Evolutionary conservation across 768 basidiomycete genomes (phyloP).

Genomic region (Mycena chlorophos): DNA sequence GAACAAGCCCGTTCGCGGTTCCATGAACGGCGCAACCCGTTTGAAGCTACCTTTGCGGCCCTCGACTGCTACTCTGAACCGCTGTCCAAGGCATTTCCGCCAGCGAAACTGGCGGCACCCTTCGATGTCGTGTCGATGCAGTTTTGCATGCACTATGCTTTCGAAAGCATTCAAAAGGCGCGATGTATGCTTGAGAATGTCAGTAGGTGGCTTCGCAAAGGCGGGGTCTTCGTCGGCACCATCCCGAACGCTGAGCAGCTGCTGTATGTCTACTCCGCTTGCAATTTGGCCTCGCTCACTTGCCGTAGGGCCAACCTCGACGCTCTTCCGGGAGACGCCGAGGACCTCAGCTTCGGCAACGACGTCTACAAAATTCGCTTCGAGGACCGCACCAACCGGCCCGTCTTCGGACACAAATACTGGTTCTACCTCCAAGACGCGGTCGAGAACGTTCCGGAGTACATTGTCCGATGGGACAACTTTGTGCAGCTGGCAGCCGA

Average conservation of each 20-base stretch:
- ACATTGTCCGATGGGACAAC: conserved; percentile 92
- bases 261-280: conserved; percentile 55
- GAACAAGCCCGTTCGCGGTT: conserved; percentile 83
- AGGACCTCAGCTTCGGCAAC: conserved; percentile 86
- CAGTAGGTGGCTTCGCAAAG: conserved; percentile 69
- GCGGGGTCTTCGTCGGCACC: conserved; percentile 96
- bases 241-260: conserved; percentile 87
- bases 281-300: conserved; percentile 1
- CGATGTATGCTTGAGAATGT: conserved; percentile 94
- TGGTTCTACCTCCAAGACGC: conserved; percentile 93
- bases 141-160: conserved; percentile 99
- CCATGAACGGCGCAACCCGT: conserved; percentile 52
- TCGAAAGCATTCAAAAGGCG: conserved; percentile 85
- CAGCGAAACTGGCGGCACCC: conserved; percentile 56
- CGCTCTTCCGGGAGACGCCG: conserved; percentile 59
- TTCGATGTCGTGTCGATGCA: conserved; percentile 99
- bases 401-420: conserved; percentile 88
- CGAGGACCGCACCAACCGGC: conserved; percentile 61
- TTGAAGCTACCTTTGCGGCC: conserved; percentile 79
- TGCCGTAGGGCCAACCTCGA: conserved; percentile 66
- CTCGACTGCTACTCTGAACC: conserved; percentile 85
- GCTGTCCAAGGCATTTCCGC: conserved; percentile 67
- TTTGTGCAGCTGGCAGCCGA: conserved; percentile 87
- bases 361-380: conserved; percentile 88
- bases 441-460: conserved; percentile 96